A percentile compares a stretch with the other conserved stretches of the same genome.
Conservation (phyloP, 345 rosid genomes). For the Eucalyptus sideroxylon region DNA sequence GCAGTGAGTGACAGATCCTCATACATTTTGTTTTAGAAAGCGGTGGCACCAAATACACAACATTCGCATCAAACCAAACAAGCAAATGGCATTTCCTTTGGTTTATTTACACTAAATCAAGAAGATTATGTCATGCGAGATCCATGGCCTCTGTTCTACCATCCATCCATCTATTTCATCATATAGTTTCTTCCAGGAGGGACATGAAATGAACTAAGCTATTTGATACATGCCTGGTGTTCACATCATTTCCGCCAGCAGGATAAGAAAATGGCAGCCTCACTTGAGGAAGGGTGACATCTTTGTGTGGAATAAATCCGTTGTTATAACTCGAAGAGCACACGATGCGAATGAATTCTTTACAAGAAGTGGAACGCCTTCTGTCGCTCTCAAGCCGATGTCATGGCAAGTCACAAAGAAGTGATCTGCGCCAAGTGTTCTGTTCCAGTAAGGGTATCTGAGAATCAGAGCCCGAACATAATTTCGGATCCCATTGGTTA, state of each 20-base stretch:
- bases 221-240: not conserved
- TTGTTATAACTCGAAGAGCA: slow-evolving; percentile 1
- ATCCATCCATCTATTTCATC: not conserved
- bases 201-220: not conserved
- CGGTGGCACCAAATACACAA: not conserved
- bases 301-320: slow-evolving; percentile 3
- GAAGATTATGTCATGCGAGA: not conserved
- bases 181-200: not conserved
- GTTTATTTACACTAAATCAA: not conserved
- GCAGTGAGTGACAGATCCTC: not conserved
- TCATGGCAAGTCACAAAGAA: slow-evolving; percentile 5
- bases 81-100: not conserved
- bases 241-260: not conserved
- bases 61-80: not conserved
- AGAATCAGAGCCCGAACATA: not conserved
- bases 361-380: not conserved
- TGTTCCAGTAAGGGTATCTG: slow-evolving; percentile 6
- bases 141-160: not conserved
- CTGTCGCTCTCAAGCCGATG: not conserved
- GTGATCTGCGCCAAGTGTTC: slow-evolving; percentile 6
- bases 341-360: slow-evolving; percentile 6
- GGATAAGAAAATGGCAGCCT: not conserved
- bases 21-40: not conserved
- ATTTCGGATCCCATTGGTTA: not conserved
- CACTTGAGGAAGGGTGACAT: slow-evolving; percentile 6